Base-by-base conservation (phyloP, 148 eudicot species). In the Cornus florida region DNA sequence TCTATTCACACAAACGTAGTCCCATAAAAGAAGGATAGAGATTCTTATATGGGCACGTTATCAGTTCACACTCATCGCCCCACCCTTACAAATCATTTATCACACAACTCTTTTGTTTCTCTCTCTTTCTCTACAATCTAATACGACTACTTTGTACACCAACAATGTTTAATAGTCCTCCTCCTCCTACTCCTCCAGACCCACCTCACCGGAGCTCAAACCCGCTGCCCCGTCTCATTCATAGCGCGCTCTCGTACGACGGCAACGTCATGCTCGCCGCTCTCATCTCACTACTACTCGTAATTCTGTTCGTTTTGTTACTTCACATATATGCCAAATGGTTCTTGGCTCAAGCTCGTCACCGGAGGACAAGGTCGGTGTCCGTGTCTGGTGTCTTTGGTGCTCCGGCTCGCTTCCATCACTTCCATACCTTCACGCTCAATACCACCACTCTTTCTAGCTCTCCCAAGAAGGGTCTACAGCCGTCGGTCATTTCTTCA, bases 291-390 rank as follows among this genome's bases (percentile, higher is more conserved):
- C 81, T 92, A 13, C 87, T 90, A 33, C 77, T 90, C 1, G 97
- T 90, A 1, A 83, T 92, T 75, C 81, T 92, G 73, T 90, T 92
- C 64, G 91, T 90, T 46, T 83, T 89, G 14, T 67, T 88, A 28
- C 89, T 92, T 43, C 94, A 92, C 76, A 20, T 89, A 32, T 92
- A 92, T 67, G 90, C 94, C 39, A 85, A 82, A 24, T 86, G 89
- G 90, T 91, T 92, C 78, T 64, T 90, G 3, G 74, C 79, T 62
- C 89, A 75, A 35, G 83, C 88, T 17, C 90, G 80, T 33, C 82
- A 56, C 2, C 76, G 83, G 10, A 74, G 79, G 0, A 74, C 73
- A 6, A 62, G 56, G 7, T 75, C 86, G 0, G 76, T 73, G 2
- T 72, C 85, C 10, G 57, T 76, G 2, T 79, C 80, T 0, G 32